Conservation (phyloP, 176 grass and related monocot genomes). For the Oryza officinalis region DNA sequence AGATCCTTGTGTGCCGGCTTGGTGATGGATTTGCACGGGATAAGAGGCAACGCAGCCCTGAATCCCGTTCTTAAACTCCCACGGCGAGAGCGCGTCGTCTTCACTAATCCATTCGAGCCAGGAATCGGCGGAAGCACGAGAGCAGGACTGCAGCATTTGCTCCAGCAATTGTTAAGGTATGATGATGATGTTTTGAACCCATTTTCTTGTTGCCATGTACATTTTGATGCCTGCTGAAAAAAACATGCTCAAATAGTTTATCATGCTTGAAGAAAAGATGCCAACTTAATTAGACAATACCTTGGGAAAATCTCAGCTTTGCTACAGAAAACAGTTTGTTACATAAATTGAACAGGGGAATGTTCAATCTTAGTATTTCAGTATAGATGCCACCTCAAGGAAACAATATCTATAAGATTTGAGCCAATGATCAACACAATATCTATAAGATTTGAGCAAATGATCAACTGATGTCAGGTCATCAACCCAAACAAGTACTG, state of each 20-base stretch:
- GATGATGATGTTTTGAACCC: background rate
- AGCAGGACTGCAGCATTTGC: background rate
- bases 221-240: no score
- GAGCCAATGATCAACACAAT: background rate
- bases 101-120: constrained; percentile 3
- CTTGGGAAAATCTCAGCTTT: background rate
- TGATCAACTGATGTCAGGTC: background rate
- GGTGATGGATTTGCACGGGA: background rate
- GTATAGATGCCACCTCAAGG: background rate
- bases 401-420: background rate
- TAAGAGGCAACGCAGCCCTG: constrained; percentile 20
- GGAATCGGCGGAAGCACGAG: background rate
- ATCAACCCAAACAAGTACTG: background rate
- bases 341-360: background rate
- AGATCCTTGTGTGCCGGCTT: constrained; percentile 36
- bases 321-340: background rate
- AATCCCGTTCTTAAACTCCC: background rate
- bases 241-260: no score
- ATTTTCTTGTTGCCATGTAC: background rate
- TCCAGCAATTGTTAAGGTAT: constrained; percentile 17
- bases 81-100: background rate
- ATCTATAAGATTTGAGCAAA: background rate
- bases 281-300: no score
- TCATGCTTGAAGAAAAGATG: no score
- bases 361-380: background rate